phyloP scores from a whole-genome alignment of 768 basidiomycete genomes.

The Paxillus rubicundulus region DNA sequence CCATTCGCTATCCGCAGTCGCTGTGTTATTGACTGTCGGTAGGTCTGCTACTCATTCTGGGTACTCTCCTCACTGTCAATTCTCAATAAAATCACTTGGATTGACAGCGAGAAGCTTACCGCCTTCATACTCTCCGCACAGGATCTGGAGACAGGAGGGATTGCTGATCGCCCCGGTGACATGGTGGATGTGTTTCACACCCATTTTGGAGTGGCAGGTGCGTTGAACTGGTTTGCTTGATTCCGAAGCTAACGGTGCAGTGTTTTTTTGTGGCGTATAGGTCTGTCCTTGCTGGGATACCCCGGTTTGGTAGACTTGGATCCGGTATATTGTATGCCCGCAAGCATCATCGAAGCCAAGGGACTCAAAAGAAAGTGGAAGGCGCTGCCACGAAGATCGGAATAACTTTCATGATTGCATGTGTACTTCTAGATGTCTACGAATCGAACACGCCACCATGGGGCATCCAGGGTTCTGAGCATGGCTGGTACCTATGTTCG shows the following conservation, averaged over 20 bases:
- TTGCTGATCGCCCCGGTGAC: constrained; percentile 90
- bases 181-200: constrained; percentile 99
- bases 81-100: constrained; percentile 80
- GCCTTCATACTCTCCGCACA: constrained; percentile 86
- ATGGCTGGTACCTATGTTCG: neutral
- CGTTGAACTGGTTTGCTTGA: constrained; percentile 11
- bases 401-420: constrained; percentile 13
- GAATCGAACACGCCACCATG: constrained; percentile 5
- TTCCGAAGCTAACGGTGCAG: neutral
- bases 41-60: constrained; percentile 99
- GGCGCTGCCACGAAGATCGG: constrained; percentile 27
- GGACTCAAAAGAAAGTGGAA: constrained; percentile 60
- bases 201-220: constrained; percentile 84
- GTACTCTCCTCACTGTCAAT: constrained; percentile 88
- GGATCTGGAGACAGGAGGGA: constrained; percentile 90
- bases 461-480: neutral
- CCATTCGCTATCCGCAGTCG: neutral
- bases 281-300: constrained; percentile 86
- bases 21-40: neutral
- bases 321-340: constrained; percentile 97
- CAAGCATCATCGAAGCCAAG: constrained; percentile 59
- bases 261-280: constrained; percentile 35
- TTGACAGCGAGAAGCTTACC: constrained; percentile 74
- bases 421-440: constrained; percentile 2
- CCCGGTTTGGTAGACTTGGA: constrained; percentile 83